Conservation (phyloP, 148 eudicot genomes). For the Chenopodium album region DNA sequence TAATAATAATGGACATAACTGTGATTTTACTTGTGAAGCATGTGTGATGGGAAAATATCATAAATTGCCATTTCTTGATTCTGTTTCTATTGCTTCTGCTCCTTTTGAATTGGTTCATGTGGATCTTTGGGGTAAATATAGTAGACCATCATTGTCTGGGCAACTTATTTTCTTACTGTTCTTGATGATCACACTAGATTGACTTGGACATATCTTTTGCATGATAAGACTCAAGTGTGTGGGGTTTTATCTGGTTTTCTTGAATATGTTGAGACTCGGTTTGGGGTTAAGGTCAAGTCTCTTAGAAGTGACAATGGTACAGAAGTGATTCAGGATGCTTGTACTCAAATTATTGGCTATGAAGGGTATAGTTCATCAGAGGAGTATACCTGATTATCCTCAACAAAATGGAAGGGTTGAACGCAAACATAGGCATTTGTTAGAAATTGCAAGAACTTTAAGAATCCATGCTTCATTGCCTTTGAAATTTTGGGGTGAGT, state of each 20-base stretch:
- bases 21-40: background rate
- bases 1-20: too few species aligned
- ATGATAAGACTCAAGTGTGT: background rate
- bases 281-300: background rate
- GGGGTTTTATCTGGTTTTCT: background rate
- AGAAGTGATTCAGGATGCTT: background rate
- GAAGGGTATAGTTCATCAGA: background rate
- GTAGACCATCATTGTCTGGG: background rate
- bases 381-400: background rate
- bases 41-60: background rate
- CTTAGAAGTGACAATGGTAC: conserved; percentile 3
- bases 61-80: background rate
- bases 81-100: background rate
- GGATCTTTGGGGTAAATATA: background rate
- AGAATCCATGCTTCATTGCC: too few species aligned
- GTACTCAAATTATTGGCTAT: background rate
- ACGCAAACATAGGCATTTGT: too few species aligned
- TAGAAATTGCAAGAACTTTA: too few species aligned
- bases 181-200: background rate
- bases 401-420: background rate
- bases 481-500: too few species aligned
- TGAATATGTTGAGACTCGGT: background rate
- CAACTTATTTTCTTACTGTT: background rate
- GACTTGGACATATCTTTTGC: background rate
- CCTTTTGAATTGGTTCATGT: background rate